A percentile compares a stretch with the other conserved stretches of the same genome.
These are phyloP conservation scores for Eruca vesicaria DNA, from an alignment of 441 rosid genomes.

Conservation along the genomic window DNA sequence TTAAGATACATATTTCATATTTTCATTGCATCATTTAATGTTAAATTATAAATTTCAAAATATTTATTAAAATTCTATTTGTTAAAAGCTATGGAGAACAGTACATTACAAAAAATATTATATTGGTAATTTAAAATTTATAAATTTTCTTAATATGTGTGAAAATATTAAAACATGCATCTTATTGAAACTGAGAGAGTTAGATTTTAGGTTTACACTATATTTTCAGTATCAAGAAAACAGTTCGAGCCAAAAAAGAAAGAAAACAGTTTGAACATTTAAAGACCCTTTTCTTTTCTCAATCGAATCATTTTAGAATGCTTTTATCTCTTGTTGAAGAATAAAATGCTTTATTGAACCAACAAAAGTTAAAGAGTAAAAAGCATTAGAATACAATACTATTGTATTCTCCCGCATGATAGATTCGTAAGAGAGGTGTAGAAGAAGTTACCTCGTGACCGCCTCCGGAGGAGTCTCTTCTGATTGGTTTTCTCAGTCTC, in stretches of 20 bases:
- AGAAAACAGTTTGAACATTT: constrained; percentile 9
- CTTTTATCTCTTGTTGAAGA: constrained; percentile 15
- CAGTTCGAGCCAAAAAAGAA: no score
- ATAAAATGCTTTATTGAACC: constrained; percentile 27
- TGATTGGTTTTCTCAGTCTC: constrained; percentile 43
- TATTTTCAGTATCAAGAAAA: not conserved
- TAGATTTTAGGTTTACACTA: not conserved
- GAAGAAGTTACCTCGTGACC: constrained; percentile 66
- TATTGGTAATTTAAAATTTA: no score
- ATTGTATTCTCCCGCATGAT: constrained; percentile 13
- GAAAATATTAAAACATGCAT: no score
- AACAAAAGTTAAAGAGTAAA: constrained; percentile 25
- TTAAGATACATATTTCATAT: no score
- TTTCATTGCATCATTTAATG: no score
- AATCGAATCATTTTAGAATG: constrained; percentile 14
- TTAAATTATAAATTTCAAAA: no score
- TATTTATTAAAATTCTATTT: no score
- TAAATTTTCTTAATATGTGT: no score
- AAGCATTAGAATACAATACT: constrained; percentile 11
- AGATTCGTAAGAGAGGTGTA: constrained; percentile 21
- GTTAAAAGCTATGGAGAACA: no score
- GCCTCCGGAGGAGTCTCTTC: constrained; percentile 62
- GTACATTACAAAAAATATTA: no score
- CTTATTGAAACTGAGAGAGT: no score
- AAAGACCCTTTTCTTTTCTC: constrained; percentile 16